These are phyloP conservation scores for Coemansia javaensis DNA, from an alignment of 192 early-diverging fungal genomes.

Conservation along the genomic window DNA sequence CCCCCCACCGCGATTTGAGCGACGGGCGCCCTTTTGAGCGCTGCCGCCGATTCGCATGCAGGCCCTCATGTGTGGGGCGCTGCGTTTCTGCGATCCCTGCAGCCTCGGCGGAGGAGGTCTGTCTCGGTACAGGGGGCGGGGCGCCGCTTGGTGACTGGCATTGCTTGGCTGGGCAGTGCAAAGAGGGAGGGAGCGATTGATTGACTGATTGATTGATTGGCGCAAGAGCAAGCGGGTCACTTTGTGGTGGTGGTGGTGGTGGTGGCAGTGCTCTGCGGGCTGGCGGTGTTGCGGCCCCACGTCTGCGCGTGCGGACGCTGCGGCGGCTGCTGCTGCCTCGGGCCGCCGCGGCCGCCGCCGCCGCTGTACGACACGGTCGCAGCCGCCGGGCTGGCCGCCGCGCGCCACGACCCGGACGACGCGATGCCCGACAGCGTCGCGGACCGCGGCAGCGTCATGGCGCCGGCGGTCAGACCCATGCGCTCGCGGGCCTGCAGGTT, in stretches of 20 bases:
- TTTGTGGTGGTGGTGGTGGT: no score
- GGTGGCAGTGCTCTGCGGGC: slow-evolving; percentile 4
- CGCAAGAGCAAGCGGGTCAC: neutral
- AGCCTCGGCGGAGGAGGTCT: no score
- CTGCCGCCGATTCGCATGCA: no score
- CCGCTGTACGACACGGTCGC: neutral
- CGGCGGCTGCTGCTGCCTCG: no score
- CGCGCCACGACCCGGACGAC: slow-evolving; percentile 1
- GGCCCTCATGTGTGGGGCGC: no score
- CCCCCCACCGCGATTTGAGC: neutral
- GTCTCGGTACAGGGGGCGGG: no score
- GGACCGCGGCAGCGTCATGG: slow-evolving; percentile 9
- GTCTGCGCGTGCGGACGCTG: slow-evolving; percentile 29
- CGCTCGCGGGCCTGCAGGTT: slow-evolving; percentile 24
- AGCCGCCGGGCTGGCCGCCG: neutral
- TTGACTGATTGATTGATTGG: neutral
- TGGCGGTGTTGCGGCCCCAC: slow-evolving; percentile 15
- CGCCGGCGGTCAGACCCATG: slow-evolving; percentile 3
- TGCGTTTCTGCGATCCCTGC: no score
- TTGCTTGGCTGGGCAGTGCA: no score
- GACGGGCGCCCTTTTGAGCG: no score
- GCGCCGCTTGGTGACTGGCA: no score
- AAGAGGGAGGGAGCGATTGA: no score
- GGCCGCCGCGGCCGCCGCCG: neutral
- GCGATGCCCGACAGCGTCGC: slow-evolving; percentile 5